Evolutionary conservation across 345 rosid genomes (phyloP), one percentile per base, ranked within the genome.

Genomic region (Ceriops zippeliana): DNA sequence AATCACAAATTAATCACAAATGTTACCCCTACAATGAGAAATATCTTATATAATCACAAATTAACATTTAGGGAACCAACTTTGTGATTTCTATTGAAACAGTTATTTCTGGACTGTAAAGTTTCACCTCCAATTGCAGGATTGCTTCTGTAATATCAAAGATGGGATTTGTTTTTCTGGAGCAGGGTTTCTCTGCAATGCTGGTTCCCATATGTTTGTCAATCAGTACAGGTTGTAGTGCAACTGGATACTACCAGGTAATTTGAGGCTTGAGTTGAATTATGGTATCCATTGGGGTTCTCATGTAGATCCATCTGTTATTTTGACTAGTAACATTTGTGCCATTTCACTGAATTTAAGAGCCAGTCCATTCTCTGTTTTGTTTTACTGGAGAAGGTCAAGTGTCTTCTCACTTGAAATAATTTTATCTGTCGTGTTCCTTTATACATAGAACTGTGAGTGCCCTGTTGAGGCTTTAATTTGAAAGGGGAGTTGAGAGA

Each of bases 71-170:
- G 16, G 2, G 24, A 54, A 24, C 30, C 28, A 7, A 7, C 20
- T 37, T 35, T 20, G 35, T 52, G 66, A 59, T 49, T 28, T 21
- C 16, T 49, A 13, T 22, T 52, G 51, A 47, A 57, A 13, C 15
- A 24, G 37, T 62, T 63, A 22, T 38, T 28, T 51, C n/a, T 54
- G 28, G 59, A 56, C 13, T 52, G 52, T 61, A 13, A 16, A 68
- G 28, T 67, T 42, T 63, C 57, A 72, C 49, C n/a, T 69, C 62
- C 69, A 46, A 70, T 70, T 79, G 82, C 90, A 95, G 99, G 80
- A 90, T 95, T 89, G 96, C 99, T 57, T 88, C 98, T 56, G 99
- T 95, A 52, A 85, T 91, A 77, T 95, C 98, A 71, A 95, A 95
- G 85, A 89, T 95, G 96, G 99, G 96, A 70, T 95, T 95, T 72